A percentile compares a stretch with the other conserved stretches of the same genome.
Evolutionary conservation across 805 yeast genomes (phyloP).

Genomic region (Wickerhamomyces hampshirensis): DNA sequence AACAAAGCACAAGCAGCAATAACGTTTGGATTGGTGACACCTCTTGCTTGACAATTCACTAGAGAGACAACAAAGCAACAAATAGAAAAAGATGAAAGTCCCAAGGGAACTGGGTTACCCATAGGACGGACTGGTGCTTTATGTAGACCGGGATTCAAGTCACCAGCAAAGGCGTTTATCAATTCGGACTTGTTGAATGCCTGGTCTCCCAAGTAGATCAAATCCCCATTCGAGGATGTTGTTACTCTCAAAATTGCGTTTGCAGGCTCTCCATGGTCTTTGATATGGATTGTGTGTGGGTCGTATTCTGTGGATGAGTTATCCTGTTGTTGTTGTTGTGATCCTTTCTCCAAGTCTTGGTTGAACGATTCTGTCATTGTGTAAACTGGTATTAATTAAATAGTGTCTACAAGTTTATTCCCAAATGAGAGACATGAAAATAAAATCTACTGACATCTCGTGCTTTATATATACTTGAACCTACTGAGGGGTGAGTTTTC

Average conservation of each 20-base stretch:
- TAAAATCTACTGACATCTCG: no score
- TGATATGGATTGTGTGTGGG: constrained; percentile 7
- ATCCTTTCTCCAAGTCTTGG: constrained; percentile 20
- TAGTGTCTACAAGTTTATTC: no score
- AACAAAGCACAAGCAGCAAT: constrained; percentile 64
- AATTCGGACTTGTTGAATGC: constrained; percentile 50
- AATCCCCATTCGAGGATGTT: constrained; percentile 30
- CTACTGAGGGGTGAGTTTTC: no score
- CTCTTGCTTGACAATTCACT: constrained; percentile 62
- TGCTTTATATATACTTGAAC: no score
- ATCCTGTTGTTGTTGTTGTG: constrained; percentile 2
- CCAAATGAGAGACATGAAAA: no score
- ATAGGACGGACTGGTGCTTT: constrained; percentile 43
- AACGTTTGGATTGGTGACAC: constrained; percentile 54
- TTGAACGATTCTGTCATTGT: no score
- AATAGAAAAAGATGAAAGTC: constrained; percentile 63
- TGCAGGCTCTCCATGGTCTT: constrained; percentile 8
- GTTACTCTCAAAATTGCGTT: constrained; percentile 16
- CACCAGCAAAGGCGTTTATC: constrained; percentile 60
- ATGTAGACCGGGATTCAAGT: constrained; percentile 40
- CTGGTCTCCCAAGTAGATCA: constrained; percentile 34
- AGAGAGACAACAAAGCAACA: constrained; percentile 55
- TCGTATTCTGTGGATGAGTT: constrained; percentile 19
- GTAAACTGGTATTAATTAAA: no score
- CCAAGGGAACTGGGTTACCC: constrained; percentile 77